A percentile compares a stretch with the other conserved stretches of the same genome.
phyloP scores from a whole-genome alignment of 176 grass and related monocot species.

The Areca catechu region DNA sequence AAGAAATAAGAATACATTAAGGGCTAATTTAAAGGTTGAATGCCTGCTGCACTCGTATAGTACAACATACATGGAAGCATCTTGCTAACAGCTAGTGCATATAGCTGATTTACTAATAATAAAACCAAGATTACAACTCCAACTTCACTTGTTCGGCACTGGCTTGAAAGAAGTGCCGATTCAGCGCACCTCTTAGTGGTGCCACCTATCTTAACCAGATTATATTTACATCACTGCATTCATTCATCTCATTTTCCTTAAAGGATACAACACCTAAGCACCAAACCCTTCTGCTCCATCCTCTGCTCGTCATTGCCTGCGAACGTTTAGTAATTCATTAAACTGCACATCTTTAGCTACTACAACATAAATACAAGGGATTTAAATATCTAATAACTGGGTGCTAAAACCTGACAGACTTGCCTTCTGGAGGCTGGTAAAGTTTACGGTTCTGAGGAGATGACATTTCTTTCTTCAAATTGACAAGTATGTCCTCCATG shows the following conservation, averaged over 20 bases:
- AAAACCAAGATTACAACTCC: too few species aligned
- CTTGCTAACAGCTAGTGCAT: too few species aligned
- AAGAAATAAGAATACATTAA: too few species aligned
- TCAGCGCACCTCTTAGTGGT: too few species aligned
- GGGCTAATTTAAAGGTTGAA: too few species aligned
- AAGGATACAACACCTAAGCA: constrained; percentile 53
- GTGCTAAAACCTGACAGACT: constrained; percentile 3
- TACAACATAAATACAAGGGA: background rate
- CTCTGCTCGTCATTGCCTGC: constrained; percentile 73
- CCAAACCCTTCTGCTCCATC: constrained; percentile 66
- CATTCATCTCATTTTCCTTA: constrained; percentile 8
- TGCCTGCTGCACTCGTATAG: too few species aligned
- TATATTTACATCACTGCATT: too few species aligned
- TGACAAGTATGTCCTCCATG: constrained; percentile 74
- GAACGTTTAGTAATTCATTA: background rate
- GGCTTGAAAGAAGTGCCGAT: too few species aligned
- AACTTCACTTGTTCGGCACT: too few species aligned
- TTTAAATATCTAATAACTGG: constrained; percentile 11
- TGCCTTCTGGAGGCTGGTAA: constrained; percentile 77
- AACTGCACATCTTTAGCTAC: background rate
- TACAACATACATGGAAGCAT: too few species aligned
- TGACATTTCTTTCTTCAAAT: constrained; percentile 85
- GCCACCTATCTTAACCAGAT: too few species aligned
- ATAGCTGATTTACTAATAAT: too few species aligned
- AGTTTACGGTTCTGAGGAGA: constrained; percentile 78